These are phyloP conservation scores for Candida succiphila DNA, from an alignment of 805 yeast genomes.

Conservation along the genomic window DNA sequence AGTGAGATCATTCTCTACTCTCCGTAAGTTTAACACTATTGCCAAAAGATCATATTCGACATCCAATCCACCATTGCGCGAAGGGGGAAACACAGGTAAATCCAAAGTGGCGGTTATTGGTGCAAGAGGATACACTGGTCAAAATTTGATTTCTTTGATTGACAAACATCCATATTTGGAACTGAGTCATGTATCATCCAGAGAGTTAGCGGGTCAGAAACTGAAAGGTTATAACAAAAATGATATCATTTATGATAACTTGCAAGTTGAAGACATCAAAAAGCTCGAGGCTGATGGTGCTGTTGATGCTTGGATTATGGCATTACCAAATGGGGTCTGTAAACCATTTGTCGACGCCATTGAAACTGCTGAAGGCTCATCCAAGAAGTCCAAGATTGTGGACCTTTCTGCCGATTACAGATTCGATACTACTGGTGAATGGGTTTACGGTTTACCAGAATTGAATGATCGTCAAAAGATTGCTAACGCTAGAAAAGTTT, in stretches of 20 bases:
- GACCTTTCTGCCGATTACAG: slow-evolving; percentile 95
- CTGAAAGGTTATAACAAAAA: slow-evolving; percentile 81
- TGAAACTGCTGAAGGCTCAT: slow-evolving; percentile 38
- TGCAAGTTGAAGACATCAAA: slow-evolving; percentile 80
- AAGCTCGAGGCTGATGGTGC: slow-evolving; percentile 63
- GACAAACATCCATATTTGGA: slow-evolving; percentile 84
- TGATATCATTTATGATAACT: slow-evolving; percentile 71
- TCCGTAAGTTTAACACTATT: slow-evolving; percentile 8
- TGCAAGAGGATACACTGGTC: slow-evolving; percentile 97
- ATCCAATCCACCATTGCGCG: slow-evolving; percentile 56
- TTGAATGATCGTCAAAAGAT: slow-evolving; percentile 60
- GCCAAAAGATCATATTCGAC: slow-evolving; percentile 21
- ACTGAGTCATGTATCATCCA: slow-evolving; percentile 87
- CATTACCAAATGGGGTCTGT: slow-evolving; percentile 96
- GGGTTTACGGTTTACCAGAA: slow-evolving; percentile 97
- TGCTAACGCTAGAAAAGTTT: slow-evolving; percentile 66
- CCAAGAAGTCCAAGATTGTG: slow-evolving; percentile 68
- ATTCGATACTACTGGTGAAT: slow-evolving; percentile 77
- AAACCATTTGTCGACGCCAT: slow-evolving; percentile 78
- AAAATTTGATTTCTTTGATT: slow-evolving; percentile 78
- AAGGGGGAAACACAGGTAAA: slow-evolving; percentile 49
- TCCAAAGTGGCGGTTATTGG: slow-evolving; percentile 90
- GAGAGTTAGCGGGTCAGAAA: slow-evolving; percentile 84
- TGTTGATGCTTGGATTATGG: slow-evolving; percentile 98
- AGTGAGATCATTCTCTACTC: slow-evolving; percentile 17